Evolutionary conservation across 31 red algal genomes (phyloP).

Genomic region (Odonthalia washingtoniensis): DNA sequence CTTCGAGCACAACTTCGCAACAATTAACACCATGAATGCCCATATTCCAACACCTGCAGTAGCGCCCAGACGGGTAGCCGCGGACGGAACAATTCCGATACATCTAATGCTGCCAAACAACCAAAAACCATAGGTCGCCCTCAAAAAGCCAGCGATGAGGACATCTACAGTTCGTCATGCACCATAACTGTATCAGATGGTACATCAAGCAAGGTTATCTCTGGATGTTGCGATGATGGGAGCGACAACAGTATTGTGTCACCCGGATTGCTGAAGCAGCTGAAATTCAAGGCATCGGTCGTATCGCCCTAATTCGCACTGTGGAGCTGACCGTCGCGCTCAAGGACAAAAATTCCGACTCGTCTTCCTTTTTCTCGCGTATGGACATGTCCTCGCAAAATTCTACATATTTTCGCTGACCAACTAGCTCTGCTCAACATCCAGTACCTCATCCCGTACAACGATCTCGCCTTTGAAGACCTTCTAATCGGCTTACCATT

Average conservation of each 20-base stretch:
- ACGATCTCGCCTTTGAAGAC: background rate
- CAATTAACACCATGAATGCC: too few relatives aligned
- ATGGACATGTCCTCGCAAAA: too few relatives aligned
- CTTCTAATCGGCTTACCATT: conserved; percentile 23
- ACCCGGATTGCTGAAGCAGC: background rate
- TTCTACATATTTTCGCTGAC: conserved; percentile 5
- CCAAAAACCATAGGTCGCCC: too few relatives aligned
- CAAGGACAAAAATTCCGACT: too few relatives aligned
- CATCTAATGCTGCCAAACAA: too few relatives aligned
- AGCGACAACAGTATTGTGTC: conserved; percentile 51
- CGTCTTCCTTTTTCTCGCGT: too few relatives aligned
- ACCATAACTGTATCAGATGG: conserved; percentile 38
- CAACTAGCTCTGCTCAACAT: conserved; percentile 15
- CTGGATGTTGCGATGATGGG: conserved; percentile 29
- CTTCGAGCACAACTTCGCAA: too few relatives aligned
- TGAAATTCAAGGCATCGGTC: background rate
- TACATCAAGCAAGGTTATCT: background rate
- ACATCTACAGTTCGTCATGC: too few relatives aligned
- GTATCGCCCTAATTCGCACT: background rate
- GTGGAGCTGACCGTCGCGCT: conserved; percentile 1
- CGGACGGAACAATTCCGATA: too few relatives aligned
- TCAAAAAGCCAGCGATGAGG: too few relatives aligned
- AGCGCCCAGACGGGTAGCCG: too few relatives aligned
- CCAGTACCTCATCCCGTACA: background rate
- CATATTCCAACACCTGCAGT: too few relatives aligned